Conservation (phyloP, 1,284 basidiomycete species). For the Serendipita sp. region DNA sequence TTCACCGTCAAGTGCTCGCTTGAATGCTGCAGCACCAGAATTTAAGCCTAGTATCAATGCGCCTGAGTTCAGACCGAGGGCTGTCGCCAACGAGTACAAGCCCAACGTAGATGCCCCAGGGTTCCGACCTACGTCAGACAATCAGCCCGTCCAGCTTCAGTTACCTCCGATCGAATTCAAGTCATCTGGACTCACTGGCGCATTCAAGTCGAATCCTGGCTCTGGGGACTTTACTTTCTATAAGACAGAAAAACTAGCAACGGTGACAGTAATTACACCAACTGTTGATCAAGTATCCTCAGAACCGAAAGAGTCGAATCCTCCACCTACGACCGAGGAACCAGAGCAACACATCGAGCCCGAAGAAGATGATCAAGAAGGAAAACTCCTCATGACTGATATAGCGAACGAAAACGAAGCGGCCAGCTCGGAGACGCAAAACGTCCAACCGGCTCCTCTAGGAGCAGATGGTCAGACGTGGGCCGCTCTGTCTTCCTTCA, state of each 20-base stretch:
- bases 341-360: slow-evolving; percentile 16
- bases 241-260: neutral
- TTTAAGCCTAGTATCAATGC: slow-evolving; percentile 49
- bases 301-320: slow-evolving; percentile 4
- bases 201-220: neutral
- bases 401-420: neutral
- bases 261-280: neutral
- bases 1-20: slow-evolving; percentile 44
- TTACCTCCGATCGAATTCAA: slow-evolving; percentile 35
- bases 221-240: neutral
- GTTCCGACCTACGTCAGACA: slow-evolving; percentile 55
- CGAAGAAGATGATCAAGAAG: slow-evolving; percentile 3
- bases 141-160: slow-evolving; percentile 61
- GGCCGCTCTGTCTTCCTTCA: neutral
- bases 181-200: slow-evolving; percentile 27
- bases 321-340: slow-evolving; percentile 12
- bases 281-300: too few relatives aligned
- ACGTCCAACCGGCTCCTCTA: neutral
- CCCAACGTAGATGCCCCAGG: slow-evolving; percentile 32
- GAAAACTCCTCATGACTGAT: too few relatives aligned
- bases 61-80: slow-evolving; percentile 50
- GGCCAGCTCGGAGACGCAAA: neutral
- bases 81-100: slow-evolving; percentile 64
- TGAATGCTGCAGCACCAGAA: slow-evolving; percentile 64
- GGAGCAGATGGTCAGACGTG: neutral